Evolutionary conservation across 2,329 filamentous ascomycete genomes (phyloP), one percentile per base, ranked within the genome.

Genomic region (Penicillium sp.): DNA sequence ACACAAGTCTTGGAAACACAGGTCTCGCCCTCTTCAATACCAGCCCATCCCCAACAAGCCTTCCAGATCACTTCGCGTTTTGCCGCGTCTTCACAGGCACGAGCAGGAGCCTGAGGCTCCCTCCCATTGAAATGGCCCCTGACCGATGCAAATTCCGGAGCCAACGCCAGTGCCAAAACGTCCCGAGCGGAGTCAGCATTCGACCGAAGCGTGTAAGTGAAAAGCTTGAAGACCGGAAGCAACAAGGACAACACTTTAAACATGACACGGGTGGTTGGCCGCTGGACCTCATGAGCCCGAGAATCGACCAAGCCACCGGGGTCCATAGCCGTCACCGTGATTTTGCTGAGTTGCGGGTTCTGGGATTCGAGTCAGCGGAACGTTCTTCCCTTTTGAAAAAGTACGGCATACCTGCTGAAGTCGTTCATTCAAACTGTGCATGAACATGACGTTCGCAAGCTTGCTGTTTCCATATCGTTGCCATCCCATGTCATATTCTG

Each of bases 401-500:
- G n/a, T 35, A 5, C 12, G n/a, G 12, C 22, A 19, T 41, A 51
- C 51, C 39, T 47, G 30, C 25, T 44, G 18, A 11, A 53, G 42
- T 28, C 42, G 39, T 14, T 38, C 8, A 13, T 53, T 53, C 19
- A 53, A 29, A 27, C 38, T 50, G 7, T 43, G 33, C 48, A 53
- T 53, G 30, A 50, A 51, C 42, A 50, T 53, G 10, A 53, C 51
- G 25, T 46, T 51, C 18, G 51, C 51, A 19, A 53, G 22, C 10
- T 53, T 53, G 39, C 47, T 46, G 14, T 46, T 46, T 11, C 39
- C 47, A 13, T 53, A 53, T 34, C 51, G 39, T 11, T n/a, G 42
- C 41, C 48, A 53, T 12, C 51, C 51, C 47, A 47, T 47, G 28
- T 51, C 48, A 44, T 53, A 22, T 18, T 53, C 51, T 9, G 38